Conservation (phyloP, 306 rosid species). For the Sophora flavescens region DNA sequence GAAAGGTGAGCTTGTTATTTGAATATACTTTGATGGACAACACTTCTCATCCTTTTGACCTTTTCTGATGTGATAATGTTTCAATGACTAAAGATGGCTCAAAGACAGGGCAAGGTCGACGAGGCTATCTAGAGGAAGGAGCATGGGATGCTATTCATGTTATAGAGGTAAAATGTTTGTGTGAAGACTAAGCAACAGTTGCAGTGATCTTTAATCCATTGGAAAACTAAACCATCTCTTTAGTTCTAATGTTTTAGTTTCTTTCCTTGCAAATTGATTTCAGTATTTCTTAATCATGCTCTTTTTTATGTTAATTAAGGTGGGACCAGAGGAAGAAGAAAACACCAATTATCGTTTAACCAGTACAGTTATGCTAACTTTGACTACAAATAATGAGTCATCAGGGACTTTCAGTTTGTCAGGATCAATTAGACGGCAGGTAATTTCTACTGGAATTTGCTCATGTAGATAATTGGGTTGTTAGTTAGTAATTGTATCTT, state of each 20-base stretch:
- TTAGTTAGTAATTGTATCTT: slow-evolving; percentile 2
- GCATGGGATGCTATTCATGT: slow-evolving; percentile 99
- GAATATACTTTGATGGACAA: slow-evolving; percentile 34
- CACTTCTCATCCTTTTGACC: slow-evolving; percentile 33
- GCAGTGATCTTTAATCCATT: slow-evolving; percentile 20
- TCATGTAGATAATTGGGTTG: slow-evolving; percentile 20
- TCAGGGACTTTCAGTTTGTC: slow-evolving; percentile 93
- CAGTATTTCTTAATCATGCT: slow-evolving; percentile 13
- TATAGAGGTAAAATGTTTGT: slow-evolving; percentile 71
- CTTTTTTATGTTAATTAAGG: slow-evolving; percentile 54
- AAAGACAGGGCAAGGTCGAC: slow-evolving; percentile 92
- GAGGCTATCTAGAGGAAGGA: slow-evolving; percentile 95
- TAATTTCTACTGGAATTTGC: slow-evolving; percentile 47
- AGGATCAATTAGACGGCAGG: slow-evolving; percentile 96
- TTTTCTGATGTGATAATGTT: slow-evolving; percentile 48
- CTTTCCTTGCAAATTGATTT: slow-evolving; percentile 2
- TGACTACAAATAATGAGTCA: slow-evolving; percentile 82
- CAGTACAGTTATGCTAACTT: slow-evolving; percentile 92
- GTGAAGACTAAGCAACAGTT: slow-evolving; percentile 14
- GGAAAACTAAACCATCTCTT: slow-evolving; percentile 15
- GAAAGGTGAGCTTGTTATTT: slow-evolving; percentile 68
- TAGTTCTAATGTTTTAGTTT: slow-evolving; percentile 15
- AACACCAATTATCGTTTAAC: slow-evolving; percentile 79
- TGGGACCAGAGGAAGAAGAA: slow-evolving; percentile 92
- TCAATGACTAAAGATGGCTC: slow-evolving; percentile 82